phyloP scores from a whole-genome alignment of 176 grass and related monocot genomes.

The Elymus sibiricus region DNA sequence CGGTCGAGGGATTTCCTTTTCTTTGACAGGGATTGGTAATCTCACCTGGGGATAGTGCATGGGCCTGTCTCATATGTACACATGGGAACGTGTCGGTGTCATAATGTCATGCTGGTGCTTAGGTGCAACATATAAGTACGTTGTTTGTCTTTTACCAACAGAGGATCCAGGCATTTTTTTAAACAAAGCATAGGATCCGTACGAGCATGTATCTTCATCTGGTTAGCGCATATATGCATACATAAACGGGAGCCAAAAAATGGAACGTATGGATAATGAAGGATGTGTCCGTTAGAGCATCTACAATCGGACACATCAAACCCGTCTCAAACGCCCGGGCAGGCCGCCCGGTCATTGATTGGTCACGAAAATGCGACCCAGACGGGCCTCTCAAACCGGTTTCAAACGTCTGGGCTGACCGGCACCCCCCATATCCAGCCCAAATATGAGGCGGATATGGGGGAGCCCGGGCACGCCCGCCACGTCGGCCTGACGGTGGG shows the following conservation, averaged over 20 bases:
- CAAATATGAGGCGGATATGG: no score
- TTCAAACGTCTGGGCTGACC: no score
- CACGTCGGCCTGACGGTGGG: no score
- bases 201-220: neutral
- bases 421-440: no score
- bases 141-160: neutral
- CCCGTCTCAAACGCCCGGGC: no score
- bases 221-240: neutral
- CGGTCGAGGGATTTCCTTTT: neutral
- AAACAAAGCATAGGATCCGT: neutral
- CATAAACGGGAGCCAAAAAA: neutral
- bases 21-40: neutral
- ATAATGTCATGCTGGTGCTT: neutral
- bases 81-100: constrained; percentile 12
- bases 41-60: neutral
- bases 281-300: constrained; percentile 21
- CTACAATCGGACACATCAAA: no score
- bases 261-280: neutral
- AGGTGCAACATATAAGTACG: neutral
- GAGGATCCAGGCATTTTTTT: neutral
- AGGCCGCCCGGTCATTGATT: no score
- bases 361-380: no score
- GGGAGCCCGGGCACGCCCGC: no score
- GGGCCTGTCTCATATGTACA: constrained; percentile 9
- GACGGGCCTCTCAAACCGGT: no score